A percentile compares a stretch with the other conserved stretches of the same genome.
These are phyloP conservation scores for Penicillium sp. DNA, from an alignment of 2,329 filamentous ascomycete genomes.

Conservation along the genomic window DNA sequence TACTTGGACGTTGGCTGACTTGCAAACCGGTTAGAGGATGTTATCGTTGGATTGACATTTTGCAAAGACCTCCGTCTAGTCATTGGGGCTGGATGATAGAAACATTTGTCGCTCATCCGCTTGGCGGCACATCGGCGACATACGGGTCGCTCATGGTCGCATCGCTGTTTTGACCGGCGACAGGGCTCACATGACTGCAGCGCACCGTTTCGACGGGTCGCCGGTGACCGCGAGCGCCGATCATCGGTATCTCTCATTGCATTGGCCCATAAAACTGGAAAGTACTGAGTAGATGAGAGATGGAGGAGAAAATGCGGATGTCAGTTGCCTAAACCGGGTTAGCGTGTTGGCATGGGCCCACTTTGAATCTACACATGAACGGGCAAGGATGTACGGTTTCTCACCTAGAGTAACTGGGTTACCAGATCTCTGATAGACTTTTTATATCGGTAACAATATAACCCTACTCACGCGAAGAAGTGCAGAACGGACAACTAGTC, in stretches of 20 bases:
- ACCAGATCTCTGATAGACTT: neutral
- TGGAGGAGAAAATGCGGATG: neutral
- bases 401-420: too few relatives aligned
- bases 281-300: neutral
- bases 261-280: neutral
- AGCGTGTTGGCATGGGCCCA: neutral
- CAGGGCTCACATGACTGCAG: slow-evolving; percentile 41
- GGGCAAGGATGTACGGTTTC: too few relatives aligned
- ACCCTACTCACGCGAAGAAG: neutral
- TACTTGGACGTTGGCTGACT: slow-evolving; percentile 28
- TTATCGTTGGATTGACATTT: slow-evolving; percentile 5
- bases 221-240: slow-evolving; percentile 24
- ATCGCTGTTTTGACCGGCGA: slow-evolving; percentile 39
- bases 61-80: slow-evolving; percentile 28
- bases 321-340: neutral
- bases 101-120: slow-evolving; percentile 32
- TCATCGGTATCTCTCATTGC: slow-evolving; percentile 19
- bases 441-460: neutral
- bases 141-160: slow-evolving; percentile 36
- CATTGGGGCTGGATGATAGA: slow-evolving; percentile 43
- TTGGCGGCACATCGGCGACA: slow-evolving; percentile 35
- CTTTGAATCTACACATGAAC: neutral
- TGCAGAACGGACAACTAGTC: too few relatives aligned
- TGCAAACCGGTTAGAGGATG: slow-evolving; percentile 15
- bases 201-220: slow-evolving; percentile 37